Evolutionary conservation across 2,329 filamentous ascomycete genomes (phyloP).

Genomic region (Stemphylium lycopersici): DNA sequence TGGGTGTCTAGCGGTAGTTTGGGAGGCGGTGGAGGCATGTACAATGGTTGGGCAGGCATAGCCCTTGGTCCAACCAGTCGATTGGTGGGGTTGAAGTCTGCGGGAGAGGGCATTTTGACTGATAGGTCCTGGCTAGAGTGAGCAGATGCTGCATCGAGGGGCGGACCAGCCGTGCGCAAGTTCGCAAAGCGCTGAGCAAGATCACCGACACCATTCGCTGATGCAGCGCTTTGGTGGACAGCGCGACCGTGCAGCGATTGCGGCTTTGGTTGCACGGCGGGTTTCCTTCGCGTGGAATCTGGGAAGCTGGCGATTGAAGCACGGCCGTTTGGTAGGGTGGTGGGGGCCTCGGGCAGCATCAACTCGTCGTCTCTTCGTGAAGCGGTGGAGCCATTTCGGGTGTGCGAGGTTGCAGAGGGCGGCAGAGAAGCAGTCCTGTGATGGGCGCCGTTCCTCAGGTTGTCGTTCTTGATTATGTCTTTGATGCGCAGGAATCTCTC

Average conservation of each 20-base stretch:
- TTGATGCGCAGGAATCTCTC: conserved; percentile 56
- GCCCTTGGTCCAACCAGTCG: conserved; percentile 58
- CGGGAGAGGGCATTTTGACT: conserved; percentile 51
- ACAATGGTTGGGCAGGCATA: conserved; percentile 54
- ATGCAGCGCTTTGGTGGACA: conserved; percentile 49
- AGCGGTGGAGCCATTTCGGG: conserved; percentile 23
- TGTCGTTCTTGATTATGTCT: conserved; percentile 53
- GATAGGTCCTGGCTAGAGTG: conserved; percentile 39
- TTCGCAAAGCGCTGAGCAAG: conserved; percentile 50
- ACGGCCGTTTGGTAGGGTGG: conserved; percentile 24
- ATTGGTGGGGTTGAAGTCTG: conserved; percentile 42
- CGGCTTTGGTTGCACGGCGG: conserved; percentile 69
- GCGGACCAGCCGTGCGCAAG: conserved; percentile 31
- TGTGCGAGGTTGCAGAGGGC: conserved; percentile 16
- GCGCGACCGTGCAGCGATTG: conserved; percentile 68
- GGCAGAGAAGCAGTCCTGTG: conserved; percentile 25
- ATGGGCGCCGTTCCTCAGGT: conserved; percentile 60
- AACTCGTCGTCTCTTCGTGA: conserved; percentile 38
- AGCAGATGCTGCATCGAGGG: conserved; percentile 29
- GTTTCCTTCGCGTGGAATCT: conserved; percentile 38
- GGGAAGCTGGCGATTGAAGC: conserved; percentile 23
- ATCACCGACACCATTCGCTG: conserved; percentile 33
- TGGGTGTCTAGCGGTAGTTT: conserved; percentile 58
- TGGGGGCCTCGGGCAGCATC: conserved; percentile 45
- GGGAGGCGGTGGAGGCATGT: conserved; percentile 47